Evolutionary conservation across 371 early-diverging fungal genomes (phyloP), one percentile per base, ranked within the genome.

Genomic region (Mortierella sp.): DNA sequence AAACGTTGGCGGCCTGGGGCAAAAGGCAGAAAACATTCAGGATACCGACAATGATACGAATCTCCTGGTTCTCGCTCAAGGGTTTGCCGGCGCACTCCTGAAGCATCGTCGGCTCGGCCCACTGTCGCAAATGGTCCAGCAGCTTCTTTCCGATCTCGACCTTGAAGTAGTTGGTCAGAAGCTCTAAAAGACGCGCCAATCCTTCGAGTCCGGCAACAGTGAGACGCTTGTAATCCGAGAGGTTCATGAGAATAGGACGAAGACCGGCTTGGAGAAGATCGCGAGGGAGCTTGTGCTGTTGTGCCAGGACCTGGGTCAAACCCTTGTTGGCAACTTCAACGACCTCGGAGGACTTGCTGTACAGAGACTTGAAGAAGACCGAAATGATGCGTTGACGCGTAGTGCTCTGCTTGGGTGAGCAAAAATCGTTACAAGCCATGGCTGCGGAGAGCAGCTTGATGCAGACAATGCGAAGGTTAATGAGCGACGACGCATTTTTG

Each of bases 121-220:
- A 98, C 76, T 94, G 93, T 42, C 94, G 93, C 72, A 99, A 85
- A 84, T 99, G 98, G 81, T 99, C 99, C 73, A 99, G 80, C n/a
- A 99, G 90, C 91, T 99, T 99, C 76, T 94, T 95, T 42, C 99
- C 99, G 52, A 99, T 98, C 81, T 99, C 99, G 16, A 97, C 97
- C 87, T 99, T 99, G 89, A 99, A 99, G 84, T 99, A 99, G 87
- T 96, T 97, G 45, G 97, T 97, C 80, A 99, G 84, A 0, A 99
- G 92, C 84, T 98, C 96, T 57, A 99, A 87, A 31, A 99, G 91
- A 9, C 99, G 93, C 0, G 98, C 98, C 45, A 99, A 88, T 0
- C 99, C 99, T 72, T 99, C 98, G 13, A 99, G 88, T 44, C 96
- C 97, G 21, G 97, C 91, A 3, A 99, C 97, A 5, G 97, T 97